Conservation (phyloP, 2,329 filamentous ascomycete genomes). For the Macrophomina pseudophaseolina region DNA sequence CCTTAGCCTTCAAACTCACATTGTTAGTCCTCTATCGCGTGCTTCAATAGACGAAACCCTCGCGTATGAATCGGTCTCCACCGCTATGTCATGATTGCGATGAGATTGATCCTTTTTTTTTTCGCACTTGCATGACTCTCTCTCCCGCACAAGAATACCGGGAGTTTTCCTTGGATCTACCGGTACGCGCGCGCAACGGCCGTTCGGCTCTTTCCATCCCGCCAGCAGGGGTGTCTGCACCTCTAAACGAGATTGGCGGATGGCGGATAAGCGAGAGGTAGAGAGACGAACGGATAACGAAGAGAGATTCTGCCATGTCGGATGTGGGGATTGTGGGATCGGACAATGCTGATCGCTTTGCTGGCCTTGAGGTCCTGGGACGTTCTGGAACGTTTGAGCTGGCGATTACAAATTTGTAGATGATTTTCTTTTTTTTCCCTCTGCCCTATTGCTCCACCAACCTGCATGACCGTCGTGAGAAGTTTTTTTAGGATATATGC, state of each 20-base stretch:
- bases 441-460: neutral
- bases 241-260: neutral
- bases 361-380: neutral
- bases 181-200: neutral
- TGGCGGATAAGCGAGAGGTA: neutral
- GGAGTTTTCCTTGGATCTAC: neutral
- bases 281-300: too few relatives aligned
- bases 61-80: neutral
- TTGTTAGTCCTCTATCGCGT: too few relatives aligned
- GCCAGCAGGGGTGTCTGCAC: neutral
- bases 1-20: too few relatives aligned
- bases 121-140: neutral
- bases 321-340: neutral
- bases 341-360: neutral
- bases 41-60: too few relatives aligned
- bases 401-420: neutral
- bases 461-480: neutral
- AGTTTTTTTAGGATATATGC: too few relatives aligned
- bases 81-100: neutral
- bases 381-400: neutral
- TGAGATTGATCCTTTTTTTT: neutral
- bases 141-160: neutral
- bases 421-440: neutral
- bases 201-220: neutral
- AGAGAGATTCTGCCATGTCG: neutral